Conservation (phyloP, 345 rosid genomes). For the Camelina sativa region DNA sequence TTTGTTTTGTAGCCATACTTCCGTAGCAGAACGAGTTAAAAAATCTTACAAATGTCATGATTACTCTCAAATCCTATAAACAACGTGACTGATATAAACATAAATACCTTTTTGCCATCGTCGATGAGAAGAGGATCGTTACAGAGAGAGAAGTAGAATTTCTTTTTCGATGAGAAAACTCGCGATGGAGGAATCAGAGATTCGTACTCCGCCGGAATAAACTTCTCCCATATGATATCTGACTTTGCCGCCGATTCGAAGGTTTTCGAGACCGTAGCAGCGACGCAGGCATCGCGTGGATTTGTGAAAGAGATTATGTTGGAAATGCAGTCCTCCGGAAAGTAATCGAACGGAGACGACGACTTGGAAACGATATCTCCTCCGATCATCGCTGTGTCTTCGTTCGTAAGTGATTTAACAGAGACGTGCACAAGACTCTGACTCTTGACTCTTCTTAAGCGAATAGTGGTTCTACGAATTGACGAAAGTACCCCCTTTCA, state of each 20-base stretch:
- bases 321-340: slow-evolving; percentile 52
- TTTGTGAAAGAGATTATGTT: slow-evolving; percentile 49
- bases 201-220: slow-evolving; percentile 53
- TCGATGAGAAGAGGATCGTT: slow-evolving; percentile 47
- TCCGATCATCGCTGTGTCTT: background rate
- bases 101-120: slow-evolving; percentile 51
- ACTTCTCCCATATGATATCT: slow-evolving; percentile 55
- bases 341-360: background rate
- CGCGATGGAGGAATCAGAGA: slow-evolving; percentile 20
- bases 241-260: slow-evolving; percentile 51
- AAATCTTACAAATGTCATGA: background rate
- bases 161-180: slow-evolving; percentile 46
- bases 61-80: background rate
- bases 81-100: background rate
- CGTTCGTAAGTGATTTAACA: too few relatives aligned
- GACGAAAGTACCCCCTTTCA: too few relatives aligned
- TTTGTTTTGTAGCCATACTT: too few relatives aligned
- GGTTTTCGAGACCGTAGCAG: slow-evolving; percentile 47
- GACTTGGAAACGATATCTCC: background rate
- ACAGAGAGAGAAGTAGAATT: slow-evolving; percentile 54
- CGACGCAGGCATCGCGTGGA: slow-evolving; percentile 52
- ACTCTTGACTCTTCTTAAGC: too few relatives aligned
- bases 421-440: too few relatives aligned
- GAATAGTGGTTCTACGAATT: too few relatives aligned
- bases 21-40: too few relatives aligned